Evolutionary conservation across 805 yeast species (phyloP).

Genomic region (Metschnikowia noctiluminum): DNA sequence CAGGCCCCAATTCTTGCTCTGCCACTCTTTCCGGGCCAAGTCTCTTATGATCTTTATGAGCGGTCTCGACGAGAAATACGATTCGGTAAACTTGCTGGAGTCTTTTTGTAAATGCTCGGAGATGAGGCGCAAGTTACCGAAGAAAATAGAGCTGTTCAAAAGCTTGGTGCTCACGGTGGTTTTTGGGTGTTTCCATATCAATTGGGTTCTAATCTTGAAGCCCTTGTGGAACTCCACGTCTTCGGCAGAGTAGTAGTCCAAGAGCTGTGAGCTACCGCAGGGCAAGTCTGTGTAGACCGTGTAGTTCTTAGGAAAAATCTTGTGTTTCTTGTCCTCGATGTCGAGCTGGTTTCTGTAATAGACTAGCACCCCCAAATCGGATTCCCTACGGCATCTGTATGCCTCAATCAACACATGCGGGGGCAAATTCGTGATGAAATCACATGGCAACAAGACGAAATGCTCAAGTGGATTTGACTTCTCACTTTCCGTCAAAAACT

Average conservation of each 20-base stretch:
- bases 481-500: constrained; percentile 42
- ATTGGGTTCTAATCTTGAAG: constrained; percentile 74
- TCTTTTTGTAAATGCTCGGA: constrained; percentile 46
- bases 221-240: constrained; percentile 70
- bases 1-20: constrained; percentile 56
- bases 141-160: constrained; percentile 65
- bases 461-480: constrained; percentile 31
- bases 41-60: constrained; percentile 74
- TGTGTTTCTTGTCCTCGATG: constrained; percentile 67
- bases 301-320: constrained; percentile 58
- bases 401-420: constrained; percentile 85
- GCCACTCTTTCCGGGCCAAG: constrained; percentile 90
- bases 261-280: constrained; percentile 45
- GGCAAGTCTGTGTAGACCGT: constrained; percentile 56
- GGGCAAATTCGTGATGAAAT: constrained; percentile 87
- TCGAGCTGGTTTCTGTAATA: constrained; percentile 74
- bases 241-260: constrained; percentile 70
- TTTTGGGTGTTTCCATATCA: constrained; percentile 86
- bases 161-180: constrained; percentile 72
- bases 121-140: constrained; percentile 44
- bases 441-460: constrained; percentile 89
- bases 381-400: constrained; percentile 66
- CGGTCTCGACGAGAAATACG: constrained; percentile 45
- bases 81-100: constrained; percentile 31
- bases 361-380: constrained; percentile 71